Evolutionary conservation across 2,329 filamentous ascomycete genomes (phyloP).

Genomic region (Ascosphaera aggregata): DNA sequence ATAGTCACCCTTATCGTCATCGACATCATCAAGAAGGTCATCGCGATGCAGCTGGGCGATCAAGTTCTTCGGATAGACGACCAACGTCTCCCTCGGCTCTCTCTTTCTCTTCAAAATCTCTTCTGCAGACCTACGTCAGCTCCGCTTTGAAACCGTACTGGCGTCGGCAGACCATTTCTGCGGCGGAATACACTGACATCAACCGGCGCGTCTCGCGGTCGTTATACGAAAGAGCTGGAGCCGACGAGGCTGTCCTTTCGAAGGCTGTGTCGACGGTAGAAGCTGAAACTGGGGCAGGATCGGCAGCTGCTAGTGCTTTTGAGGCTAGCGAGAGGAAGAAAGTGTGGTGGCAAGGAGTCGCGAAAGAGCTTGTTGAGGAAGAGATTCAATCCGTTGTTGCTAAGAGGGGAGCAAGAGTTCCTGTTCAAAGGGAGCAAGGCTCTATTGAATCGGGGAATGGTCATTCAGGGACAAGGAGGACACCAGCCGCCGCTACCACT

Average conservation of each 20-base stretch:
- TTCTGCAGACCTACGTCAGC: slow-evolving; percentile 73
- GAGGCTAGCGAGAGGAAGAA: background rate
- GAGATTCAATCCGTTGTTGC: background rate
- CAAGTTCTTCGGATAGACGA: no score
- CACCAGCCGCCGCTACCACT: background rate
- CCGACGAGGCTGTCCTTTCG: slow-evolving; percentile 15
- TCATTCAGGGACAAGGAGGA: background rate
- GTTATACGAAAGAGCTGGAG: slow-evolving; percentile 48
- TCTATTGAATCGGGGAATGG: background rate
- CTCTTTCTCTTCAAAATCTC: slow-evolving; percentile 65
- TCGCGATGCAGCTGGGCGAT: no score
- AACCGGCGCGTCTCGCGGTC: slow-evolving; percentile 75
- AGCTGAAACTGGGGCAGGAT: background rate
- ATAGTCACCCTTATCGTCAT: slow-evolving; percentile 34
- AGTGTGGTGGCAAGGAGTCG: background rate
- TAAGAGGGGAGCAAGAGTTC: background rate
- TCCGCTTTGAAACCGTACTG: slow-evolving; percentile 63
- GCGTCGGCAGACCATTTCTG: slow-evolving; percentile 52
- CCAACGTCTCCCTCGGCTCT: slow-evolving; percentile 45
- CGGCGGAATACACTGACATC: slow-evolving; percentile 79
- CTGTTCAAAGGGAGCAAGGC: background rate
- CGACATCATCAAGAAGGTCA: no score
- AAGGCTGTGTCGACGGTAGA: background rate
- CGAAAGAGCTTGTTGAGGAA: background rate
- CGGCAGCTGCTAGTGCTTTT: background rate